phyloP scores from a whole-genome alignment of 192 early-diverging fungal species.

The Gaertneriomyces sp. region DNA sequence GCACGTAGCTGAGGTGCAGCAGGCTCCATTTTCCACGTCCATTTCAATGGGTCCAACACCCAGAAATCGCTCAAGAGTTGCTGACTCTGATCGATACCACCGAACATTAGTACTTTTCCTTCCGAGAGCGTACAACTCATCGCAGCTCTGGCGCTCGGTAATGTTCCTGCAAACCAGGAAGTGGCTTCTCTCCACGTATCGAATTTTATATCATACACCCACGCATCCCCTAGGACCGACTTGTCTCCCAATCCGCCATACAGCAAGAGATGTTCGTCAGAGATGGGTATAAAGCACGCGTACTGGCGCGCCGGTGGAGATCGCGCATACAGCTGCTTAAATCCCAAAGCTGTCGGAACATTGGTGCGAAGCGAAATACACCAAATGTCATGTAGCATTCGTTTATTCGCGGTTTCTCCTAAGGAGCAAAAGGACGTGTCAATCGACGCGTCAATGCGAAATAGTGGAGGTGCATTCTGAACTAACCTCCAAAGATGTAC shows the following conservation, averaged over 20 bases:
- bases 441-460: background rate
- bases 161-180: slow-evolving; percentile 6
- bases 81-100: background rate
- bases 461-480: background rate
- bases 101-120: slow-evolving; percentile 10
- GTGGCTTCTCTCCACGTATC: slow-evolving; percentile 14
- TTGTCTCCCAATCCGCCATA: background rate
- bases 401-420: background rate
- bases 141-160: background rate
- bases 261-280: background rate
- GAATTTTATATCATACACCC: slow-evolving; percentile 11
- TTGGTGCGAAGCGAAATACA: background rate
- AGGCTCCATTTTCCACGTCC: slow-evolving; percentile 4
- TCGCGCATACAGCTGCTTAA: slow-evolving; percentile 4
- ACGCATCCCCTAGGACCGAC: background rate
- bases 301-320: slow-evolving; percentile 13
- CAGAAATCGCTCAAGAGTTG: slow-evolving; percentile 11
- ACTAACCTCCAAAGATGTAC: slow-evolving; percentile 17
- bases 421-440: background rate
- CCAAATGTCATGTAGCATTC: slow-evolving; percentile 2
- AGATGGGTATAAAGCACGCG: slow-evolving; percentile 5
- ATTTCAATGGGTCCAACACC: slow-evolving; percentile 5
- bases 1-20: too few relatives aligned
- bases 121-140: background rate
- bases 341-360: slow-evolving; percentile 2